phyloP scores from a whole-genome alignment of 2,329 filamentous ascomycete species.

The Dactylellina cionopaga region DNA sequence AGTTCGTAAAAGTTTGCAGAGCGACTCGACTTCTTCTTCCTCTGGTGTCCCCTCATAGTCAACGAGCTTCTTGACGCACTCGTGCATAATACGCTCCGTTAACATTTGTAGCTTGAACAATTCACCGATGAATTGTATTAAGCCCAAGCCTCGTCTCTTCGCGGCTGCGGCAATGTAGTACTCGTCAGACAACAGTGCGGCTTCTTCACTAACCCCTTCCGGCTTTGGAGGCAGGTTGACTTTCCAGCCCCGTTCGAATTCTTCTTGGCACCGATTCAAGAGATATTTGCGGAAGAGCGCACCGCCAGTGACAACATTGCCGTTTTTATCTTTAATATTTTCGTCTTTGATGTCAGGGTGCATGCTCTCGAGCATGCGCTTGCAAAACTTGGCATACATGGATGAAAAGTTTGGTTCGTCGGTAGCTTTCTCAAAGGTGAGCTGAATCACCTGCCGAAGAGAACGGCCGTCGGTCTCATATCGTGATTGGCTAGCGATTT shows the following conservation, averaged over 20 bases:
- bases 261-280: conserved; percentile 96
- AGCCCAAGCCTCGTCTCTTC: conserved; percentile 94
- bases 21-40: conserved; percentile 94
- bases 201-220: conserved; percentile 77
- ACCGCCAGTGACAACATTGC: conserved; percentile 87
- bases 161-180: conserved; percentile 94
- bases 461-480: conserved; percentile 93
- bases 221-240: conserved; percentile 81
- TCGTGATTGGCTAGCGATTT: conserved; percentile 93
- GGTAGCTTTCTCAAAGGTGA: conserved; percentile 98
- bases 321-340: conserved; percentile 88
- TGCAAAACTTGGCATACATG: conserved; percentile 99
- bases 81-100: conserved; percentile 99
- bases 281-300: conserved; percentile 98
- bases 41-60: conserved; percentile 94
- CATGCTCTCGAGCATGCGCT: conserved; percentile 95
- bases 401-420: conserved; percentile 98
- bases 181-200: conserved; percentile 83
- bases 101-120: conserved; percentile 99
- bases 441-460: conserved; percentile 95
- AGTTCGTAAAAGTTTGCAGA: conserved; percentile 90
- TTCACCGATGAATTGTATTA: conserved; percentile 99
- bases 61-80: conserved; percentile 95
- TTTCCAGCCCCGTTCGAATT: conserved; percentile 98
- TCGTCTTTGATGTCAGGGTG: conserved; percentile 94